A percentile compares a stretch with the other conserved stretches of the same genome.
These are phyloP conservation scores for Podospora tetraspora DNA, from an alignment of 495 filamentous ascomycete genomes.

Conservation along the genomic window DNA sequence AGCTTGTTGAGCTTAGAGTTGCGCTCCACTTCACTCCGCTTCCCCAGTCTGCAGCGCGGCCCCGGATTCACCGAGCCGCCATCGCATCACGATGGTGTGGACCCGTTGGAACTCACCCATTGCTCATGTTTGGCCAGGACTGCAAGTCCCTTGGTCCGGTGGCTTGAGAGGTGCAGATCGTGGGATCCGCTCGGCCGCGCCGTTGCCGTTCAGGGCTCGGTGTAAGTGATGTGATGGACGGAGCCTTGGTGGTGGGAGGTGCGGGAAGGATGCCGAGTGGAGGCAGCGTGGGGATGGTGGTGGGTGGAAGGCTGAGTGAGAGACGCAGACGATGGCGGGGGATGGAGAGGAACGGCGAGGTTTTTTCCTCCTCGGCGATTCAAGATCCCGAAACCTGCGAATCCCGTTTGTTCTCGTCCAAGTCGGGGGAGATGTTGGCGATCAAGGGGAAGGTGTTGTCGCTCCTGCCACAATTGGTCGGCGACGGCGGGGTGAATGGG, in stretches of 20 bases:
- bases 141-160: not conserved
- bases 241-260: not conserved
- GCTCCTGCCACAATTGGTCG: slow-evolving; percentile 5
- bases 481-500: not conserved
- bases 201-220: slow-evolving; percentile 1
- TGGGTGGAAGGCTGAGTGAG: not conserved
- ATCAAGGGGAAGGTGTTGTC: not conserved
- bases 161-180: slow-evolving; percentile 3
- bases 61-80: not conserved
- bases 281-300: not conserved
- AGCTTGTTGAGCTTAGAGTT: not conserved
- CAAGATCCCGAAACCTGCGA: slow-evolving; percentile 1
- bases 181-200: slow-evolving; percentile 8
- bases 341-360: not conserved
- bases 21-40: not conserved
- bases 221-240: not conserved
- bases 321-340: not conserved
- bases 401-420: not conserved
- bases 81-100: not conserved
- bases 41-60: not conserved
- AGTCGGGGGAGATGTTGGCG: not conserved
- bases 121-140: slow-evolving; percentile 14
- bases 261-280: not conserved
- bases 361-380: not conserved
- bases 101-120: slow-evolving; percentile 11